phyloP scores from a whole-genome alignment of 306 rosid genomes.

The Hippophae rhamnoides region DNA sequence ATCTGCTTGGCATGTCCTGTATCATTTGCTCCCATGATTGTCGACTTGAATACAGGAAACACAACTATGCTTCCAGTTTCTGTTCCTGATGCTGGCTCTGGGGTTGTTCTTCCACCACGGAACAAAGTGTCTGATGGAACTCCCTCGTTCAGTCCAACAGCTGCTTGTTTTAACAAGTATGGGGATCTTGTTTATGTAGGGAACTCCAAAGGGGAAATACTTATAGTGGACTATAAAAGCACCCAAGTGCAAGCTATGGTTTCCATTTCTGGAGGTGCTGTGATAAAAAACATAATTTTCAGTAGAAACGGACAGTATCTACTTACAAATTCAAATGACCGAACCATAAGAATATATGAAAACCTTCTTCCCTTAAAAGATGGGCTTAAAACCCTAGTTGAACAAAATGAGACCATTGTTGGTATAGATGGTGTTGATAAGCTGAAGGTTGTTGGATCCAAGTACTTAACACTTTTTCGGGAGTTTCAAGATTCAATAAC shows the following conservation, averaged over 20 bases:
- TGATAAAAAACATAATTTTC: slow-evolving; percentile 80
- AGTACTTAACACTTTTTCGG: slow-evolving; percentile 67
- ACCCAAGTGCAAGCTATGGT: slow-evolving; percentile 54
- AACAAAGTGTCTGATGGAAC: slow-evolving; percentile 66
- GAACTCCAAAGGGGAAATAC: slow-evolving; percentile 96
- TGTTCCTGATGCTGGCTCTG: slow-evolving; percentile 43
- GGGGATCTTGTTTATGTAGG: slow-evolving; percentile 84
- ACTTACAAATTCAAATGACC: slow-evolving; percentile 88
- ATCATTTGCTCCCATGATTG: slow-evolving; percentile 86
- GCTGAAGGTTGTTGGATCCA: slow-evolving; percentile 69
- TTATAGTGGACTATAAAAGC: slow-evolving; percentile 48
- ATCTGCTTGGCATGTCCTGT: slow-evolving; percentile 92
- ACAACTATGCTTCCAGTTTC: slow-evolving; percentile 64
- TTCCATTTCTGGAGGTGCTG: slow-evolving; percentile 74
- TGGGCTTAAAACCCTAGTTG: slow-evolving; percentile 51
- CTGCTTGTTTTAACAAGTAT: slow-evolving; percentile 81
- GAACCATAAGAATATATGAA: slow-evolving; percentile 79
- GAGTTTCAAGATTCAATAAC: slow-evolving; percentile 96
- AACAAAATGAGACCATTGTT: slow-evolving; percentile 26
- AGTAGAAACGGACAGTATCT: slow-evolving; percentile 87
- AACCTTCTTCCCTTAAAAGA: slow-evolving; percentile 71
- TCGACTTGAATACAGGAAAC: slow-evolving; percentile 64
- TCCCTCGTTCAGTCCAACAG: slow-evolving; percentile 74
- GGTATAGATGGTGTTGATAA: slow-evolving; percentile 52
- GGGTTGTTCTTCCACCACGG: slow-evolving; percentile 45